Evolutionary conservation across 2,329 filamentous ascomycete species (phyloP).

Genomic region (Sporothrix inflata): DNA sequence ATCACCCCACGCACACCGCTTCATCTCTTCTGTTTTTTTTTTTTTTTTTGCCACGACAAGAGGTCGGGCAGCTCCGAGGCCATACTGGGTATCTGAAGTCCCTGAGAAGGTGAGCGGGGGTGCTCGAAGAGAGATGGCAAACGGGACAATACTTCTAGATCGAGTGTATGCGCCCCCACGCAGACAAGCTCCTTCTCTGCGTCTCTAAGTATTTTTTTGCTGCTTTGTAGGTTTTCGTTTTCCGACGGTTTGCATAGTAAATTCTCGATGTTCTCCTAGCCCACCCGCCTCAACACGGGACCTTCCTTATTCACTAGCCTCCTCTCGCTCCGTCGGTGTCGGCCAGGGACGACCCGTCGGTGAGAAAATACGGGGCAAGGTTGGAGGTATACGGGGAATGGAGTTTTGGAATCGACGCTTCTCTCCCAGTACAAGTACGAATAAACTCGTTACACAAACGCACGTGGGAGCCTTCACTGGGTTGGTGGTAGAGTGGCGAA

Average conservation of each 20-base stretch:
- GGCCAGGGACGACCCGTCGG: conserved; percentile 18
- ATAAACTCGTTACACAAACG: conserved; percentile 13
- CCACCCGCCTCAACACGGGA: neutral
- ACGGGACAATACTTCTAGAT: too few relatives aligned
- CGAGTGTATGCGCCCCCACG: neutral
- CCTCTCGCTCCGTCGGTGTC: neutral
- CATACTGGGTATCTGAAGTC: neutral
- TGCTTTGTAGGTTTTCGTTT: too few relatives aligned
- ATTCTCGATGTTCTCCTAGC: neutral
- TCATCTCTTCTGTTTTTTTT: neutral
- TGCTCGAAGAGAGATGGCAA: neutral
- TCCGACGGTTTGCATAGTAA: too few relatives aligned
- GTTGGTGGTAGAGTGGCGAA: neutral
- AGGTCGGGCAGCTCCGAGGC: neutral
- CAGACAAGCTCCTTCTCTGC: too few relatives aligned
- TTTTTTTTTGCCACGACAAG: neutral
- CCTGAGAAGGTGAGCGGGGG: neutral
- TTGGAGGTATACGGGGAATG: neutral
- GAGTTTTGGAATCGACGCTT: neutral
- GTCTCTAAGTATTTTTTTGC: too few relatives aligned
- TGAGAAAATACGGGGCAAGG: conserved; percentile 7
- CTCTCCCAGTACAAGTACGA: neutral
- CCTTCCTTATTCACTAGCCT: neutral
- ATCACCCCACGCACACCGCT: conserved; percentile 16
- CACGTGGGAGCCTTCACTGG: neutral